Conservation (phyloP, 768 basidiomycete species). For the Cubamyces sp. region DNA sequence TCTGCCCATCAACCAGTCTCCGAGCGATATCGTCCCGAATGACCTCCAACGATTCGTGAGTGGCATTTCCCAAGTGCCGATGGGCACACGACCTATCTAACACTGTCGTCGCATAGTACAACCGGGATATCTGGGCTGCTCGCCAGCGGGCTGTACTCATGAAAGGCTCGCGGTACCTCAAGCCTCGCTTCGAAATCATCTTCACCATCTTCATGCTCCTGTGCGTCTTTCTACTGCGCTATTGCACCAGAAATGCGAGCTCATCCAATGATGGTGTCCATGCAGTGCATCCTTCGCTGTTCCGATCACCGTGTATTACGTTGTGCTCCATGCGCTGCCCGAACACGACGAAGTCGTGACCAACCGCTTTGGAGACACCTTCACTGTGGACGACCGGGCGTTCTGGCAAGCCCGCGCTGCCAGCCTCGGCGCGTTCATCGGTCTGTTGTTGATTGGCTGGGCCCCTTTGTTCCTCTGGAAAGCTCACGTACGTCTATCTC, state of each 20-base stretch:
- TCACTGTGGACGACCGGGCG: constrained; percentile 28
- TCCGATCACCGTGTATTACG: constrained; percentile 44
- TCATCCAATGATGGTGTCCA: neutral
- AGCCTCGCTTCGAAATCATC: constrained; percentile 48
- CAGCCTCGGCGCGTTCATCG: constrained; percentile 43
- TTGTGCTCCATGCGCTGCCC: constrained; percentile 37
- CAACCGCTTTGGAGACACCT: constrained; percentile 18
- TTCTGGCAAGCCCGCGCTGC: constrained; percentile 42
- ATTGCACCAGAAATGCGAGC: neutral
- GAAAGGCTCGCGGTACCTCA: constrained; percentile 44
- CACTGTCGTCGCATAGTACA: constrained; percentile 41
- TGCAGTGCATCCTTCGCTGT: constrained; percentile 44
- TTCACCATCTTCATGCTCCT: constrained; percentile 45
- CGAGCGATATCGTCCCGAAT: constrained; percentile 29
- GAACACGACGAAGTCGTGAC: constrained; percentile 22
- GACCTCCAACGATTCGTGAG: constrained; percentile 42
- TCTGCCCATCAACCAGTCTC: constrained; percentile 24
- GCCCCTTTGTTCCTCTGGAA: constrained; percentile 54
- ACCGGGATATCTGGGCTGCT: constrained; percentile 47
- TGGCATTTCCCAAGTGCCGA: neutral
- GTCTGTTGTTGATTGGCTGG: constrained; percentile 42
- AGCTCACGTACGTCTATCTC: constrained; percentile 35
- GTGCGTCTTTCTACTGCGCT: constrained; percentile 36
- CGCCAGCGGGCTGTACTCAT: constrained; percentile 44
- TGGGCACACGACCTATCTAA: neutral